A percentile compares a stretch with the other conserved stretches of the same genome.
Evolutionary conservation across 352 stramenopile genomes (phyloP).

Genomic region (Blastocystis sp.): DNA sequence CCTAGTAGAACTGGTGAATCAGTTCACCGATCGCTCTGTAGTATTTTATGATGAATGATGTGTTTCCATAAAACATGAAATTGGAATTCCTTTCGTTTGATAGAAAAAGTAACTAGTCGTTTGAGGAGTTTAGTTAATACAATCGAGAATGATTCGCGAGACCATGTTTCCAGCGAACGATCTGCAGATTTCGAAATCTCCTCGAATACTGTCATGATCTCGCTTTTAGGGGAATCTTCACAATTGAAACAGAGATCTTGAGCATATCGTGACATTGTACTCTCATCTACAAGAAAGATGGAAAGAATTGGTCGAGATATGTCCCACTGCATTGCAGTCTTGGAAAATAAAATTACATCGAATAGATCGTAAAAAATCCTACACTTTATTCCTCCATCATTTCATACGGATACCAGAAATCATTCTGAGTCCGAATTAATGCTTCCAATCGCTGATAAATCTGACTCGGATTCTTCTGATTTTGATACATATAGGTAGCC

Average conservation of each 20-base stretch:
- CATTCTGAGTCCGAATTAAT: neutral
- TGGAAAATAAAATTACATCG: neutral
- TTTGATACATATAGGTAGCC: slow-evolving; percentile 18
- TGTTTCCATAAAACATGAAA: neutral
- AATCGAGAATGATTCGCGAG: slow-evolving; percentile 9
- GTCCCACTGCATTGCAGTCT: neutral
- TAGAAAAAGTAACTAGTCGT: neutral
- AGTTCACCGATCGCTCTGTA: slow-evolving; percentile 27
- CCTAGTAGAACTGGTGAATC: slow-evolving; percentile 21
- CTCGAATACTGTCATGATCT: neutral
- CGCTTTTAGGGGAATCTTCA: neutral
- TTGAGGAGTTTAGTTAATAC: neutral
- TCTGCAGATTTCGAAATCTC: neutral
- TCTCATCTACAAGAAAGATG: slow-evolving; percentile 15
- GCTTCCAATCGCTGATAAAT: neutral
- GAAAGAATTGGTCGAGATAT: neutral
- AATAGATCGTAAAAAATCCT: slow-evolving; percentile 8
- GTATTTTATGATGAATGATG: slow-evolving; percentile 12
- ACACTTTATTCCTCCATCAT: neutral
- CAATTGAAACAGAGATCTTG: neutral
- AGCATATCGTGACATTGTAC: neutral
- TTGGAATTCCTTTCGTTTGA: neutral
- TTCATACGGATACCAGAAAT: slow-evolving; percentile 12
- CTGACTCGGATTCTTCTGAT: neutral
- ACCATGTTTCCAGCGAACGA: neutral